A percentile compares a stretch with the other conserved stretches of the same genome.
phyloP scores from a whole-genome alignment of 1,284 basidiomycete genomes.

The Volvariella surrecta region DNA sequence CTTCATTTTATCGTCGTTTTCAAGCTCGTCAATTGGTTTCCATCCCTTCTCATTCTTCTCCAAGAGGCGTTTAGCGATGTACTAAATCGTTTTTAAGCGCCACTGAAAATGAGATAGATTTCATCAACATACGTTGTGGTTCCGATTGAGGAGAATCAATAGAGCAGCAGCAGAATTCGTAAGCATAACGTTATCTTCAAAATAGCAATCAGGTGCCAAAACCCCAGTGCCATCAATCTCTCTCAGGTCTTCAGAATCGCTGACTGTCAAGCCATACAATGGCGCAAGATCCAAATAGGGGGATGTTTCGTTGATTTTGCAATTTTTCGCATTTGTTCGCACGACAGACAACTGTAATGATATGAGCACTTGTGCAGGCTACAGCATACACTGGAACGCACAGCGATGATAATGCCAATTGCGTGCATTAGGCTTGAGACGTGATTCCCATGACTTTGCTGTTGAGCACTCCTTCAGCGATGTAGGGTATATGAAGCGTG shows the following conservation, averaged over 20 bases:
- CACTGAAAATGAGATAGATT: background rate
- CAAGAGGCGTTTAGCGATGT: constrained; percentile 13
- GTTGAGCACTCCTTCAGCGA: background rate
- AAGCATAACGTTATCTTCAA: constrained; percentile 11
- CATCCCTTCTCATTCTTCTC: constrained; percentile 14
- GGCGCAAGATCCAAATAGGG: constrained; percentile 15
- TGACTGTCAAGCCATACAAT: constrained; percentile 13
- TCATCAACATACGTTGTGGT: constrained; percentile 15
- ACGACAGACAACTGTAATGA: constrained; percentile 10
- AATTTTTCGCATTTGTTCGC: constrained; percentile 6
- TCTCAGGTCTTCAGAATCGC: constrained; percentile 11
- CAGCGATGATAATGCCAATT: constrained; percentile 4
- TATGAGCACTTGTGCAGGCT: background rate
- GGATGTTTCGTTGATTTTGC: constrained; percentile 9
- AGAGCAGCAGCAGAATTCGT: constrained; percentile 12
- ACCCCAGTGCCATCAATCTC: constrained; percentile 14
- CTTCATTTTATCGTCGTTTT: background rate
- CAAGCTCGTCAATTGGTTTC: constrained; percentile 7
- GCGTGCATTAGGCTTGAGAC: constrained; percentile 9
- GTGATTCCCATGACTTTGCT: constrained; percentile 3
- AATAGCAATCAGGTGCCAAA: constrained; percentile 15
- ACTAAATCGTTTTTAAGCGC: constrained; percentile 6
- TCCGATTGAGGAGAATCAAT: constrained; percentile 15
- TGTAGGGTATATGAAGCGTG: background rate
- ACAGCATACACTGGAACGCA: background rate